Conservation (phyloP, 208 protist genomes). For the Kentomonas sorsogonicus region DNA sequence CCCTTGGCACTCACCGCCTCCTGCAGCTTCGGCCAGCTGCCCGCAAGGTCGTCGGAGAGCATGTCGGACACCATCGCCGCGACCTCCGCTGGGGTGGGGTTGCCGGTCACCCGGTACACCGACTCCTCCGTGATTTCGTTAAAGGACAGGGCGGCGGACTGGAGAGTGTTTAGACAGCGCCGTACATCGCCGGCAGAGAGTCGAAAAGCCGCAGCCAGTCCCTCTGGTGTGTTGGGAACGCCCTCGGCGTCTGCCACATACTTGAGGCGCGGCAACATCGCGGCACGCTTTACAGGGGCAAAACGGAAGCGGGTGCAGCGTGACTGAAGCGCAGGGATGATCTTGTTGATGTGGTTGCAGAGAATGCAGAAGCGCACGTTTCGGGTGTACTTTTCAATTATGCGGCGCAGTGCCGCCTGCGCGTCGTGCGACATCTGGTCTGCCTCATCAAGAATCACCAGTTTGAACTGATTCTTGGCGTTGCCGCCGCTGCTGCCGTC, state of each 20-base stretch:
- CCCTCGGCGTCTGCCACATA: constrained; percentile 83
- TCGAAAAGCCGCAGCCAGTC: constrained; percentile 87
- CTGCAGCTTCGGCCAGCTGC: constrained; percentile 50
- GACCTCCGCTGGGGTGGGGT: constrained; percentile 73
- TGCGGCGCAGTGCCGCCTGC: constrained; percentile 96
- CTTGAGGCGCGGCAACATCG: constrained; percentile 80
- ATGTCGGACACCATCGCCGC: constrained; percentile 65
- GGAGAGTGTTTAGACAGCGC: constrained; percentile 96
- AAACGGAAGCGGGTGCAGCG: constrained; percentile 99
- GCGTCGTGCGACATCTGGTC: constrained; percentile 98
- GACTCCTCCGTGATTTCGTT: constrained; percentile 69
- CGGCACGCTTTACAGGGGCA: constrained; percentile 82
- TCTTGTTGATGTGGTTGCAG: constrained; percentile 98
- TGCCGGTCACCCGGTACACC: constrained; percentile 82
- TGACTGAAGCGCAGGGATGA: constrained; percentile 95
- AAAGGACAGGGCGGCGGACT: constrained; percentile 81
- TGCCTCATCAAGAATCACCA: constrained; percentile 99
- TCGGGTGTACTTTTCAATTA: constrained; percentile 98
- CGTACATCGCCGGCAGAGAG: constrained; percentile 96
- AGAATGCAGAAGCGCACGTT: constrained; percentile 98
- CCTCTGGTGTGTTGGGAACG: constrained; percentile 78
- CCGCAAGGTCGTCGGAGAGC: constrained; percentile 59
- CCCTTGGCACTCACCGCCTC: constrained; percentile 43
- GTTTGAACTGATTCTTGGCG: constrained; percentile 80
- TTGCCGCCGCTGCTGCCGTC: background rate